Conservation (phyloP, 148 eudicot genomes). For the Salicornia ramosissima region DNA sequence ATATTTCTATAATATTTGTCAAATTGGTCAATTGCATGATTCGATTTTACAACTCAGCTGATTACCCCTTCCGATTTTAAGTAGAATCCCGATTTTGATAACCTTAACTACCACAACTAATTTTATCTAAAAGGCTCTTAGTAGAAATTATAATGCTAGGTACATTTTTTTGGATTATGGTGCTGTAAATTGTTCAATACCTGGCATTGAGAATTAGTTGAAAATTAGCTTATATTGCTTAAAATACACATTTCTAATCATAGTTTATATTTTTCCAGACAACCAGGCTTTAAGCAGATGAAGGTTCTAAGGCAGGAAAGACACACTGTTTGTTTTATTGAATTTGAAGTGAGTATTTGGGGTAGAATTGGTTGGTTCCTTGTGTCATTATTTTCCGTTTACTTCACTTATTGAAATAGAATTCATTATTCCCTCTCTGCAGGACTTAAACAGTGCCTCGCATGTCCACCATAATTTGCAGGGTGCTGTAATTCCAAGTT, state of each 20-base stretch:
- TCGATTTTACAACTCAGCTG: no score
- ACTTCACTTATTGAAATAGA: background rate
- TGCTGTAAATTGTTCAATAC: background rate
- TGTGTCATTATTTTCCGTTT: conserved; percentile 9
- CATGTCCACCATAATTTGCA: conserved; percentile 85
- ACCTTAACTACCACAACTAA: background rate
- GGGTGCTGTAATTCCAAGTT: conserved; percentile 97
- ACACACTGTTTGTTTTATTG: conserved; percentile 96
- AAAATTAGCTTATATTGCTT: background rate
- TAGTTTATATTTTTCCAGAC: conserved; percentile 44
- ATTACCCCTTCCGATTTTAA: no score
- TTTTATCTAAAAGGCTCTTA: background rate
- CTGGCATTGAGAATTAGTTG: background rate
- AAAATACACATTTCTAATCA: conserved; percentile 5
- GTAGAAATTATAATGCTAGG: background rate
- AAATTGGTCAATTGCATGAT: no score
- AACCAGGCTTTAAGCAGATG: conserved; percentile 96
- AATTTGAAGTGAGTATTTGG: conserved; percentile 66
- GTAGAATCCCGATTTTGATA: no score
- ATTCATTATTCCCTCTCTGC: conserved; percentile 17
- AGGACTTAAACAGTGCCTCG: conserved; percentile 87
- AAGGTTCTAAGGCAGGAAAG: conserved; percentile 94
- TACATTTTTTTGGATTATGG: background rate
- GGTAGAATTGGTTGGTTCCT: background rate
- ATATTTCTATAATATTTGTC: no score